phyloP scores from a whole-genome alignment of 2,329 filamentous ascomycete genomes.

The Pseudophaeomoniella oleicola region DNA sequence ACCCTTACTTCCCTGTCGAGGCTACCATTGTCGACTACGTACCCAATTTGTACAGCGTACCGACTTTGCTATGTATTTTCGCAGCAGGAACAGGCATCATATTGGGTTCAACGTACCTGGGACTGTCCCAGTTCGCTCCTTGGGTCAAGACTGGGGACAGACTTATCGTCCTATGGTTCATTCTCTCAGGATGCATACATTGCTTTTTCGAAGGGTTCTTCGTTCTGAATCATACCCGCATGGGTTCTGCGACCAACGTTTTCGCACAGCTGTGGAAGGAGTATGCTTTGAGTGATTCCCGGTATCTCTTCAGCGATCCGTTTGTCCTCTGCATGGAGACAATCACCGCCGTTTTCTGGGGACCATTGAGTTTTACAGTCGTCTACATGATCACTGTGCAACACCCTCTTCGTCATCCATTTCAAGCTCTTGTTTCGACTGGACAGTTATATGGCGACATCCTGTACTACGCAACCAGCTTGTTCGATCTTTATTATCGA shows the following conservation, averaged over 20 bases:
- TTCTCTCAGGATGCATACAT: conserved; percentile 57
- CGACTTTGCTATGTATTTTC: conserved; percentile 46
- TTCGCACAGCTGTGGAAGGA: conserved; percentile 89
- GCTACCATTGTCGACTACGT: conserved; percentile 48
- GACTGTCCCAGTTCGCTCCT: conserved; percentile 39
- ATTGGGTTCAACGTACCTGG: conserved; percentile 39
- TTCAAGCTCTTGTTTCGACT: conserved; percentile 46
- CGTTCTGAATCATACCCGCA: conserved; percentile 48
- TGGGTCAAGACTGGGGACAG: conserved; percentile 40
- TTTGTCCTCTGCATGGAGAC: conserved; percentile 82
- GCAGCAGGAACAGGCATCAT: conserved; percentile 40
- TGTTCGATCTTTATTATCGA: conserved; percentile 44
- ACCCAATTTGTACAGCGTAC: conserved; percentile 48
- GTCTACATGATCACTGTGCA: conserved; percentile 39
- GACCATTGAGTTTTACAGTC: conserved; percentile 44
- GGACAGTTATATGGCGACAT: conserved; percentile 51
- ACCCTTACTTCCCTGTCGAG: conserved; percentile 60
- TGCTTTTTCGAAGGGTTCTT: conserved; percentile 80
- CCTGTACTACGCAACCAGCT: conserved; percentile 49
- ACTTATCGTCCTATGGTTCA: conserved; percentile 57
- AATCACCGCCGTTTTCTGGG: conserved; percentile 57
- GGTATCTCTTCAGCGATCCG: conserved; percentile 67
- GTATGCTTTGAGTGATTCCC: conserved; percentile 73
- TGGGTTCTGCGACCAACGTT: conserved; percentile 55
- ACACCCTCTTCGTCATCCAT: conserved; percentile 41